Conservation (phyloP, 2,329 filamentous ascomycete species). For the Cercospora berteroae region DNA sequence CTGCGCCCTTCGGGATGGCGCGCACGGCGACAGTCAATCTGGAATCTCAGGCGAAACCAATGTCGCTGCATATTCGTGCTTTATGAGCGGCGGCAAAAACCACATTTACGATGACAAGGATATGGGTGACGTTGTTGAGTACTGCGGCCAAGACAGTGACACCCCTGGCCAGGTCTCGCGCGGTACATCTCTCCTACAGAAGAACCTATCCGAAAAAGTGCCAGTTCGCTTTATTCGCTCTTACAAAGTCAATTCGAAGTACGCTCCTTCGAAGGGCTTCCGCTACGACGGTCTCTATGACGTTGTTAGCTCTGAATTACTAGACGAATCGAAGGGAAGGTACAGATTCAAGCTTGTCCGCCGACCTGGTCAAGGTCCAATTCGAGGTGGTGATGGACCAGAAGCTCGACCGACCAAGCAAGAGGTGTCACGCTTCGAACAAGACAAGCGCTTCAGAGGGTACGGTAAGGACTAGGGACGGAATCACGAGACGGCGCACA, state of each 20-base stretch:
- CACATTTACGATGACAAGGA: constrained; percentile 50
- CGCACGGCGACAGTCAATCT: constrained; percentile 50
- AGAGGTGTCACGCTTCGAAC: constrained; percentile 36
- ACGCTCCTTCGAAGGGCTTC: constrained; percentile 50
- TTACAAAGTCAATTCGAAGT: constrained; percentile 42
- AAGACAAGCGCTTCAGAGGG: constrained; percentile 27
- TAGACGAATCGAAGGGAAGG: constrained; percentile 45
- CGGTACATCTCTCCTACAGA: constrained; percentile 44
- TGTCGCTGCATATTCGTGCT: constrained; percentile 55
- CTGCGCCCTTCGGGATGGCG: constrained; percentile 53
- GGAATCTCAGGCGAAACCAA: constrained; percentile 52
- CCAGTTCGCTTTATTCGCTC: constrained; percentile 55
- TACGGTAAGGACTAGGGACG: background rate
- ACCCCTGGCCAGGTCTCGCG: constrained; percentile 29
- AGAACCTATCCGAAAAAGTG: constrained; percentile 35
- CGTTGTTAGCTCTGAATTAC: constrained; percentile 41
- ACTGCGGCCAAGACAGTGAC: constrained; percentile 51
- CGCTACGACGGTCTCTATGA: constrained; percentile 59
- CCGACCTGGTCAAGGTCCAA: constrained; percentile 46
- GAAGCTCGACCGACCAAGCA: constrained; percentile 45
- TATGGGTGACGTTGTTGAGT: constrained; percentile 50
- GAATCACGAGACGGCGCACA: background rate
- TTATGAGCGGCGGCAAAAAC: constrained; percentile 48
- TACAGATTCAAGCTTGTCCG: constrained; percentile 52
- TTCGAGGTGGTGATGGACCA: constrained; percentile 44